These are phyloP conservation scores for Cucurbita pepo DNA, from an alignment of 306 rosid genomes.

Conservation along the genomic window DNA sequence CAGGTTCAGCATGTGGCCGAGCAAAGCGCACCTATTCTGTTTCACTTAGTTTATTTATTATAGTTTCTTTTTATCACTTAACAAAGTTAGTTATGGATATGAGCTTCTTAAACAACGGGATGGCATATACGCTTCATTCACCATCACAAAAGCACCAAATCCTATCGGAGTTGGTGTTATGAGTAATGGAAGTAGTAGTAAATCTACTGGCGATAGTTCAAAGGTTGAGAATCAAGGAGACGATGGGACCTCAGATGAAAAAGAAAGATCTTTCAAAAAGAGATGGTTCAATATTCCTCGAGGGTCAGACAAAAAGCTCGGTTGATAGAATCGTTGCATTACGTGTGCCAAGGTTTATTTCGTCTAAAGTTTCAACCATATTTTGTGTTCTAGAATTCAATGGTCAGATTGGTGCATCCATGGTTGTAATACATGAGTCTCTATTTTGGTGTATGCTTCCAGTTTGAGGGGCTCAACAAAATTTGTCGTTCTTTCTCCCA, in stretches of 20 bases:
- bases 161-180: conserved; percentile 25
- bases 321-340: conserved; percentile 17
- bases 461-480: conserved; percentile 16
- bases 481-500: conserved; percentile 19
- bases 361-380: neutral
- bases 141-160: conserved; percentile 22
- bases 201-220: conserved; percentile 43
- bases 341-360: neutral
- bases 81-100: neutral
- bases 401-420: neutral
- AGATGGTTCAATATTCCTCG: conserved; percentile 84
- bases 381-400: neutral
- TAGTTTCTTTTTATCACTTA: neutral
- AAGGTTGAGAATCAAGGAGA: conserved; percentile 56
- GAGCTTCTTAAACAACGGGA: conserved; percentile 95
- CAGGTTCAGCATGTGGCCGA: no score
- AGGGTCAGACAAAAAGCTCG: conserved; percentile 47
- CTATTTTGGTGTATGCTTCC: conserved; percentile 10
- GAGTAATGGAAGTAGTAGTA: conserved; percentile 75
- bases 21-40: neutral
- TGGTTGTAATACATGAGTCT: conserved; percentile 4
- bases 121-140: conserved; percentile 60
- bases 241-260: conserved; percentile 76
- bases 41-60: neutral
- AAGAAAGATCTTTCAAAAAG: conserved; percentile 75